These are phyloP conservation scores for Kickxella alabastrina DNA, from an alignment of 192 early-diverging fungal genomes.

Conservation along the genomic window DNA sequence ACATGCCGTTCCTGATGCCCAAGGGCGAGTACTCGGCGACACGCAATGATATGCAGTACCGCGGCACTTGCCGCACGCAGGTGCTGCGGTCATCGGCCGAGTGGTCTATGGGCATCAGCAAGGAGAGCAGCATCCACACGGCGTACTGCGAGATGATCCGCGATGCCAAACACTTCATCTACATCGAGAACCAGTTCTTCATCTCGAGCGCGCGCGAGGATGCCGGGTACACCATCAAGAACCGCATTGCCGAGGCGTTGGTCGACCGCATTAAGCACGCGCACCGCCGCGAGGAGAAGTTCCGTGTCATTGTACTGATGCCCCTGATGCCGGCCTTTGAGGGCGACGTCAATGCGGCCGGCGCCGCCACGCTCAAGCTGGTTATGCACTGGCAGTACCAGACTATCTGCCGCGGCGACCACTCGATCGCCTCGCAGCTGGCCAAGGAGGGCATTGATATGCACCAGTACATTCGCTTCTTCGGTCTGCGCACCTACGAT, in stretches of 20 bases:
- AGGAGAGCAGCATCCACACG: slow-evolving; percentile 73
- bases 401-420: slow-evolving; percentile 69
- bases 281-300: slow-evolving; percentile 61
- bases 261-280: slow-evolving; percentile 73
- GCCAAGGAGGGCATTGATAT: slow-evolving; percentile 53
- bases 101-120: slow-evolving; percentile 63
- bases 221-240: slow-evolving; percentile 65
- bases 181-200: slow-evolving; percentile 94
- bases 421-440: slow-evolving; percentile 63
- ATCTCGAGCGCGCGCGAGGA: slow-evolving; percentile 54
- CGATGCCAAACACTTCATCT: slow-evolving; percentile 74
- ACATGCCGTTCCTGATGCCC: slow-evolving; percentile 64
- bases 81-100: slow-evolving; percentile 62
- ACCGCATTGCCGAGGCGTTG: slow-evolving; percentile 73
- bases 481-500: slow-evolving; percentile 70
- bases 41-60: slow-evolving; percentile 57
- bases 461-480: slow-evolving; percentile 69
- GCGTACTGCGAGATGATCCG: slow-evolving; percentile 72
- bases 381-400: slow-evolving; percentile 82
- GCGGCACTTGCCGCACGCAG: slow-evolving; percentile 62
- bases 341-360: slow-evolving; percentile 70
- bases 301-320: slow-evolving; percentile 74
- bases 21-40: slow-evolving; percentile 60
- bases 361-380: slow-evolving; percentile 65
- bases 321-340: slow-evolving; percentile 83